These are phyloP conservation scores for Cydonia oblonga DNA, from an alignment of 331 rosid genomes.

Conservation along the genomic window DNA sequence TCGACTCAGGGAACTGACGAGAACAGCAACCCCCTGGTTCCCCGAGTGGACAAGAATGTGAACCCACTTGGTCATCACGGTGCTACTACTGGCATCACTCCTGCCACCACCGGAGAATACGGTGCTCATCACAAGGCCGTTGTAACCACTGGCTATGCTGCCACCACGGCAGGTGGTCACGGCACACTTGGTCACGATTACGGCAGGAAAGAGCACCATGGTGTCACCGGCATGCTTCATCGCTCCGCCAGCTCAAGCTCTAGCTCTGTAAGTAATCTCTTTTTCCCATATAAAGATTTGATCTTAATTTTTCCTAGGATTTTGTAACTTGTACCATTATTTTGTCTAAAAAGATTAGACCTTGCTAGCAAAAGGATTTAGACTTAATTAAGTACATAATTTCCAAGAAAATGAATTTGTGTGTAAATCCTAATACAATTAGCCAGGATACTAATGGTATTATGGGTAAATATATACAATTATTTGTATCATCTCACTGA, in stretches of 20 bases:
- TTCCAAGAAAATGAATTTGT: background rate
- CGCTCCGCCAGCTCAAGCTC: conserved; percentile 6
- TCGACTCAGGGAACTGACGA: background rate
- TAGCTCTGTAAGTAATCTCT: background rate
- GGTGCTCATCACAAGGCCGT: background rate
- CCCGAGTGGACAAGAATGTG: background rate
- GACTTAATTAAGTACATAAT: background rate
- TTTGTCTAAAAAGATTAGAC: background rate
- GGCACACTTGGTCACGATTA: background rate
- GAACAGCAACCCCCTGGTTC: background rate
- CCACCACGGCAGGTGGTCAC: background rate
- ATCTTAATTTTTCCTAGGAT: background rate
- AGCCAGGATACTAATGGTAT: too few species aligned
- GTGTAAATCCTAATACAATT: background rate
- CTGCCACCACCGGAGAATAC: background rate
- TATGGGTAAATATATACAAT: too few species aligned
- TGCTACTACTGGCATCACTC: background rate
- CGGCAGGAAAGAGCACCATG: background rate
- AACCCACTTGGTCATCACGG: background rate
- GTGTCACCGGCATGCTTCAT: background rate
- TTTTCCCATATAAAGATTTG: background rate
- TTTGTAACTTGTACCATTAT: background rate
- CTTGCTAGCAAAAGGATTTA: background rate
- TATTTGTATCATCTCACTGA: too few species aligned
- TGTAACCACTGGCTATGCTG: too few species aligned